Evolutionary conservation across 805 yeast species (phyloP), one percentile per base, ranked within the genome.

Genomic region (Torulaspora franciscae): DNA sequence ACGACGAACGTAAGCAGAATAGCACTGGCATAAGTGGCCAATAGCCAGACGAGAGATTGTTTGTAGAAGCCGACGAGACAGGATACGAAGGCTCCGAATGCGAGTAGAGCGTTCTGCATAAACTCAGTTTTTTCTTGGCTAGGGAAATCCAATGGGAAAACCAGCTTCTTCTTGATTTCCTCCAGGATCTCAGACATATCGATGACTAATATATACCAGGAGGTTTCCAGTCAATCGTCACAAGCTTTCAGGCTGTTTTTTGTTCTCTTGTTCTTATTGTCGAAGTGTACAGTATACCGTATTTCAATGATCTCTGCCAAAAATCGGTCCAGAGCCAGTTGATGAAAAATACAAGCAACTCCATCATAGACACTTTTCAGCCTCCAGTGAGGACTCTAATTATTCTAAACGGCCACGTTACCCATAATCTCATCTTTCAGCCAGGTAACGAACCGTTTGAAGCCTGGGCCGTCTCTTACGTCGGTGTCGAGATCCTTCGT

Each of bases 51-150:
- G 4, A 83, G 55, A 41, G 79, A 71, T 47, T 75, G 77, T 22
- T 74, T 53, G 1, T 69, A 35, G 40, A 72, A 71, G 0, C 89
- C 88, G 37, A 69, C 59, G 0, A 75, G 25, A 34, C 75, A 66
- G n/a, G 80, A 65, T 17, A 72, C 29, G 8, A 70, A 33, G 1
- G 62, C 57, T 15, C 62, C 63, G 6, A 48, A 37, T 7, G 49
- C 29, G 6, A 66, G 48, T 0, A 52, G 46, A 4, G 45, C 40
- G 22, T 45, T 47, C 10, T 52, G 51, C 15, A 57, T 32, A 6
- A 41, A 37, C 10, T 50, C 55, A 3, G 62, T 50, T 13, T 37
- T 44, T 27, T 49, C 47, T 33, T 66, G 71, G 6, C 65, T 56
- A 25, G 56, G 58, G 40, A 58, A 66, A 42, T 66, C 71, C 6